A percentile compares a stretch with the other conserved stretches of the same genome.
These are phyloP conservation scores for Elaeis oleifera DNA, from an alignment of 202 grass and related monocot species.

Conservation along the genomic window DNA sequence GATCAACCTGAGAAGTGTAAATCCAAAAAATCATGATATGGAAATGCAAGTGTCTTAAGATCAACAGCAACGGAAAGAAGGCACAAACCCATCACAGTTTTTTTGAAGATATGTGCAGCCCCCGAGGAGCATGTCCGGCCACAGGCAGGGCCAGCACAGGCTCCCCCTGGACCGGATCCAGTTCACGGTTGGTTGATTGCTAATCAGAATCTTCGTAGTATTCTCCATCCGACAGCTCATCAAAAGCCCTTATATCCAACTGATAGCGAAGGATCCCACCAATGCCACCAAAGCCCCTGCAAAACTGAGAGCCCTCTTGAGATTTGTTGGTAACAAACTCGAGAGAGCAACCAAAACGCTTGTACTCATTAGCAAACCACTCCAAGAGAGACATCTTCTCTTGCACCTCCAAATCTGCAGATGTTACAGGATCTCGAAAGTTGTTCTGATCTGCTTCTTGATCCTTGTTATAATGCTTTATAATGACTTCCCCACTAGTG, in stretches of 20 bases:
- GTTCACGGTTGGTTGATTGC: slow-evolving; percentile 36
- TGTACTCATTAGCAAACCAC: slow-evolving; percentile 45
- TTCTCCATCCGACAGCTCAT: slow-evolving; percentile 27
- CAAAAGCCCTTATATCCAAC: slow-evolving; percentile 37
- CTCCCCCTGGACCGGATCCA: slow-evolving; percentile 46
- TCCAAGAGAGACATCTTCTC: slow-evolving; percentile 30
- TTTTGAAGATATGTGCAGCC: slow-evolving; percentile 1
- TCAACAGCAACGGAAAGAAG: neutral
- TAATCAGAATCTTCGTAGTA: slow-evolving; percentile 42
- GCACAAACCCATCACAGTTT: neutral
- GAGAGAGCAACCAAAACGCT: slow-evolving; percentile 39
- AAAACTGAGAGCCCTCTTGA: slow-evolving; percentile 72
- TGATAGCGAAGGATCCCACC: slow-evolving; percentile 45
- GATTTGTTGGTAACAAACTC: slow-evolving; percentile 80
- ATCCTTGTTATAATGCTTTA: slow-evolving; percentile 33
- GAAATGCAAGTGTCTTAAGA: neutral
- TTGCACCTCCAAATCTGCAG: slow-evolving; percentile 23
- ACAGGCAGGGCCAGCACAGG: slow-evolving; percentile 45
- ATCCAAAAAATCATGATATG: neutral
- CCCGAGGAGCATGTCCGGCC: slow-evolving; percentile 5
- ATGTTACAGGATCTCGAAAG: slow-evolving; percentile 23
- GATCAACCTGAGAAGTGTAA: too few species aligned
- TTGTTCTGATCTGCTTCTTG: slow-evolving; percentile 35
- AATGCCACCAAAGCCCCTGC: slow-evolving; percentile 51
- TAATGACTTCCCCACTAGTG: slow-evolving; percentile 8